Evolutionary conservation across 164 flowering plant species (phyloP).

Genomic region (Chloranthus sessilifolius): DNA sequence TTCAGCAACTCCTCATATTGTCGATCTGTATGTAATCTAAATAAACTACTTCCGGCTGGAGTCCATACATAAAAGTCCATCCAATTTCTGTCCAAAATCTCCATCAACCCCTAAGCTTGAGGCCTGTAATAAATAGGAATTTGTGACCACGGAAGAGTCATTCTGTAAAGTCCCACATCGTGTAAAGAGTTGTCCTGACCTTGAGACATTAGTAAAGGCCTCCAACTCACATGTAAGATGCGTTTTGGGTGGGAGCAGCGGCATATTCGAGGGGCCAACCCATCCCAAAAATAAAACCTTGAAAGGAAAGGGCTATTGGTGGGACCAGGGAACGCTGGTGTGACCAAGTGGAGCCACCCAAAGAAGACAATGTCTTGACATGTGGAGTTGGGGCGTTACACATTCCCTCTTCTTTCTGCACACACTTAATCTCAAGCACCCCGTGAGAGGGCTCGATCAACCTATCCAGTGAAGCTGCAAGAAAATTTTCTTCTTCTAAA

Average conservation of each 20-base stretch:
- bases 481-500: conserved; percentile 39
- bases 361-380: no score
- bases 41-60: conserved; percentile 54
- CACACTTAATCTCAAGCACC: conserved; percentile 58
- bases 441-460: conserved; percentile 38
- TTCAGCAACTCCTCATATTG: conserved; percentile 47
- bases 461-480: conserved; percentile 75
- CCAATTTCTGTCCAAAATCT: conserved; percentile 65
- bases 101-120: conserved; percentile 75
- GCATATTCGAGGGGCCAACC: no score
- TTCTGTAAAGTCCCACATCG: no score
- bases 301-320: no score
- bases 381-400: no score
- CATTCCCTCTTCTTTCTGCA: conserved; percentile 35
- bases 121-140: conserved; percentile 55
- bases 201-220: no score
- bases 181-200: no score
- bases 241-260: no score
- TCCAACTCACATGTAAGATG: no score
- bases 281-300: no score
- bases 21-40: conserved; percentile 40
- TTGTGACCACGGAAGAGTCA: conserved; percentile 48
- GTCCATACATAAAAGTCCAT: conserved; percentile 76
- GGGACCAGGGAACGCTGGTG: no score
- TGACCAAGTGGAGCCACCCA: no score